Conservation (phyloP, 2,329 filamentous ascomycete species). For the Xylaria sp. region DNA sequence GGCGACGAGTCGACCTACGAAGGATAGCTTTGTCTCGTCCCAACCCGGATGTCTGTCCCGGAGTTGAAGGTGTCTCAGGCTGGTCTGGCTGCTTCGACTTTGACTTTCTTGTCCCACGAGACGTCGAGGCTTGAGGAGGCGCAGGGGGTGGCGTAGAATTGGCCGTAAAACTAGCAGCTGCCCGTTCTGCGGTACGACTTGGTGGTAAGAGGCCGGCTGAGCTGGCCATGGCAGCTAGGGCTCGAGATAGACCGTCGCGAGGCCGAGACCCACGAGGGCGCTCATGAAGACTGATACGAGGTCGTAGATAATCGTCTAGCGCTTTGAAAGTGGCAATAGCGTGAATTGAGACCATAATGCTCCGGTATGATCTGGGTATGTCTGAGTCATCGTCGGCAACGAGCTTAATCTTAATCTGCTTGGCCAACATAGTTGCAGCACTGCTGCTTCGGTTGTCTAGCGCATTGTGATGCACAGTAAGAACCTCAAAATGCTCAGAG, state of each 20-base stretch:
- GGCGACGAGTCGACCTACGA: constrained; percentile 68
- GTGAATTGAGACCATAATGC: constrained; percentile 98
- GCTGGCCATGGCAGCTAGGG: constrained; percentile 78
- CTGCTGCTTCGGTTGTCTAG: constrained; percentile 90
- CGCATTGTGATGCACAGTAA: constrained; percentile 91
- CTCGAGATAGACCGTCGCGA: constrained; percentile 66
- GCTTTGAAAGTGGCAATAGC: constrained; percentile 98
- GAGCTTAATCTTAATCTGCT: constrained; percentile 88
- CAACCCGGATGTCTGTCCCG: constrained; percentile 53
- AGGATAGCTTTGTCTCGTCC: constrained; percentile 63
- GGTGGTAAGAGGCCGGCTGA: constrained; percentile 65
- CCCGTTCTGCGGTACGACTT: constrained; percentile 54
- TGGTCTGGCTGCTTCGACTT: constrained; percentile 54
- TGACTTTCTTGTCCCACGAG: constrained; percentile 52
- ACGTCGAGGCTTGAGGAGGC: constrained; percentile 49
- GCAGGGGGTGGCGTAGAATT: constrained; percentile 47
- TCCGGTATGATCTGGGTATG: constrained; percentile 84
- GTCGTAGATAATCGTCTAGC: constrained; percentile 91
- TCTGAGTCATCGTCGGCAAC: constrained; percentile 89
- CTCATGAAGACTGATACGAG: constrained; percentile 82
- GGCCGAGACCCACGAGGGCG: constrained; percentile 68
- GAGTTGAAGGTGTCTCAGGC: constrained; percentile 49
- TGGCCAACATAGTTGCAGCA: constrained; percentile 93
- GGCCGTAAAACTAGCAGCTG: constrained; percentile 45
- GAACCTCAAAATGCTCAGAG: constrained; percentile 96